Base-by-base conservation (phyloP, 2,329 filamentous ascomycete genomes). In the Trichophyton benhamiae region DNA sequence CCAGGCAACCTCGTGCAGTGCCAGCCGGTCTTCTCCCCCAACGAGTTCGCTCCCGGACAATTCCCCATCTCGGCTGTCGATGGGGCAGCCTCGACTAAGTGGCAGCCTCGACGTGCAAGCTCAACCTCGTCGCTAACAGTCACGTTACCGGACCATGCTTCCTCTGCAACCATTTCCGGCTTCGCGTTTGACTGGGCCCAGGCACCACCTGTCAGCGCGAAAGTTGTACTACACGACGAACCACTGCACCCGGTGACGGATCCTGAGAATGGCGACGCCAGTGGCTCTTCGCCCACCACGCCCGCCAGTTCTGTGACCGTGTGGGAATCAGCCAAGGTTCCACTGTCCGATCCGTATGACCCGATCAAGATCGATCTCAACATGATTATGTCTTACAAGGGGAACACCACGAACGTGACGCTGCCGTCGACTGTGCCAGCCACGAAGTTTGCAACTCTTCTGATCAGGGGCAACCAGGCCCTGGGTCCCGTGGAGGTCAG, bases 51-150 rank as follows among this genome's bases (percentile, higher is more conserved):
- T 27, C 81, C 84, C 0, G 87, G 87, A 13, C 87, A 89, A 71
- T 87, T 89, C 73, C 85, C 87, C 0, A 76, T 87, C 59, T 78
- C 81, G 0, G 85, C 84, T 2, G 80, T 87, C 58, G 86, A 89
- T 66, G 86, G 86, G 59, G 83, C 84, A 1, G 76, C 81, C 3
- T 81, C 81, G 17, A 88, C 86, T 0, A 82, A 82, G 65, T 89
- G 86, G 86, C 84, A 87, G 67, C 85, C 86, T 0, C 68, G 73
- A 1, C 68, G 68, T 7, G 76, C 79, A 0, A 81, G 82, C 58
- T 72, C 71, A 0, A 75, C 79, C 3, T 77, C 80, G 30, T 80
- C 80, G 3, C 68, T 88, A 13, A 83, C 82, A 0, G 78, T 89
- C 49, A 76, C 82, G 25, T 74, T 84, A 2, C 78, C 74, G 0